phyloP scores from a whole-genome alignment of 2,329 filamentous ascomycete species.

The Diaporthe batatas region DNA sequence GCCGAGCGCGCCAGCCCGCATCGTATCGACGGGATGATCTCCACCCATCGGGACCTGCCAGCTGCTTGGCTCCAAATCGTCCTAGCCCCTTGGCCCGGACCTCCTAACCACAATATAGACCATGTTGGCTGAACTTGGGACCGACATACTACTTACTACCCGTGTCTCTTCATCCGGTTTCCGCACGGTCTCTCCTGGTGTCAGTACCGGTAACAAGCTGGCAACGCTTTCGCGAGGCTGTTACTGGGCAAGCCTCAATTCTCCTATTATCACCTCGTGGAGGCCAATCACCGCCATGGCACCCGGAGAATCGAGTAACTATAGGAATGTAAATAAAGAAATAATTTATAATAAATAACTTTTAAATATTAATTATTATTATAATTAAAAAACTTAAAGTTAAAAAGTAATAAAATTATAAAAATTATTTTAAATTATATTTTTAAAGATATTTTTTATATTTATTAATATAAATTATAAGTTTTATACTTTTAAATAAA shows the following conservation, averaged over 20 bases:
- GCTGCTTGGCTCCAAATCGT: not conserved
- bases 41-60: constrained; percentile 4
- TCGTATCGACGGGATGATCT: not conserved
- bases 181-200: constrained; percentile 2
- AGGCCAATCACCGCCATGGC: no score
- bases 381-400: no score
- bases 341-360: no score
- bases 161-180: constrained; percentile 5
- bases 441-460: no score
- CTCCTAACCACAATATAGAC: not conserved
- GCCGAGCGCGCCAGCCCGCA: not conserved
- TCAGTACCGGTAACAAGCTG: not conserved
- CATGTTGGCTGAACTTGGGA: constrained; percentile 10
- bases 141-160: not conserved
- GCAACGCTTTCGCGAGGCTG: not conserved
- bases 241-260: not conserved
- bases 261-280: no score
- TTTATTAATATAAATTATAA: no score
- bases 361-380: no score
- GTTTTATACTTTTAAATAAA: no score
- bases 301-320: no score
- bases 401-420: no score
- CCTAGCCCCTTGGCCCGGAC: constrained; percentile 12
- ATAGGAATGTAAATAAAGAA: no score
- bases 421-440: no score